These are phyloP conservation scores for Penstemon barbatus DNA, from an alignment of 257 asterid genomes.

Conservation along the genomic window DNA sequence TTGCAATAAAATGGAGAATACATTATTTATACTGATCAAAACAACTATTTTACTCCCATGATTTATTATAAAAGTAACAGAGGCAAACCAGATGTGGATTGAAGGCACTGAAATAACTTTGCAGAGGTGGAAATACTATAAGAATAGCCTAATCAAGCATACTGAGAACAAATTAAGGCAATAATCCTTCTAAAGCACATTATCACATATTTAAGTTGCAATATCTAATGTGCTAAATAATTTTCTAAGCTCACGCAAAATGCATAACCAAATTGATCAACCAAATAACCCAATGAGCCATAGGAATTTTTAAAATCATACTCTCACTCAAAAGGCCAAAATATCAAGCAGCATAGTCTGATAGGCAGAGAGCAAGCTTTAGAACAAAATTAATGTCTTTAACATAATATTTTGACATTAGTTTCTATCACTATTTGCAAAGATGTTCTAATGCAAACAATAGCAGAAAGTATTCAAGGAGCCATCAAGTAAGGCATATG, in stretches of 20 bases:
- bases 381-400: too few species aligned
- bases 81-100: background rate
- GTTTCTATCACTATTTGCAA: too few species aligned
- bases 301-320: background rate
- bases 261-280: background rate
- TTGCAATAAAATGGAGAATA: slow-evolving; percentile 12
- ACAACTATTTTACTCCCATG: slow-evolving; percentile 8
- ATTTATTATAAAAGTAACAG: slow-evolving; percentile 5
- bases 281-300: background rate
- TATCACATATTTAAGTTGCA: too few species aligned
- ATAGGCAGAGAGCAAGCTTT: background rate
- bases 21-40: slow-evolving; percentile 7
- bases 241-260: background rate
- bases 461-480: too few species aligned
- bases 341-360: slow-evolving; percentile 8
- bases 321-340: background rate
- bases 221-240: background rate
- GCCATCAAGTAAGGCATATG: too few species aligned
- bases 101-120: slow-evolving; percentile 2
- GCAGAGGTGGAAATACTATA: background rate
- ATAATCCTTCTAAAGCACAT: too few species aligned
- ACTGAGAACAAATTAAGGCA: background rate
- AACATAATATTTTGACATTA: too few species aligned
- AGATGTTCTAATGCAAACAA: too few species aligned
- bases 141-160: background rate